Conservation (phyloP, 2,329 filamentous ascomycete genomes). For the Sporothrix pseudoabietina region DNA sequence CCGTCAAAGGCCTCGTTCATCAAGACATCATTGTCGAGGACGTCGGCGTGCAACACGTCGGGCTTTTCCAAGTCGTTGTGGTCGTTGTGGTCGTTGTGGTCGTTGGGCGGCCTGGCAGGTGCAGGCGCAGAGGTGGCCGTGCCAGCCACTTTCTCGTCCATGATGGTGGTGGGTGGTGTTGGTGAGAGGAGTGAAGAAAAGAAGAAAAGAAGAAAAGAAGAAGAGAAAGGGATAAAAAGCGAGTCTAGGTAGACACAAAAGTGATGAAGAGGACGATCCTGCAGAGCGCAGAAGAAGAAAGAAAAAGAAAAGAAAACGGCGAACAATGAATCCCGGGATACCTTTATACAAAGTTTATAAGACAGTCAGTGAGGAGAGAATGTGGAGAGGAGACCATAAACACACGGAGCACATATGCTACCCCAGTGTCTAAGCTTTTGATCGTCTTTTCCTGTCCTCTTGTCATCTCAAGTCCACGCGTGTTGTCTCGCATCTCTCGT, state of each 20-base stretch:
- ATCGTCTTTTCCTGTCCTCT: not conserved
- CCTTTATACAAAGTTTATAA: not conserved
- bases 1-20: constrained; percentile 54
- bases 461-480: too few species aligned
- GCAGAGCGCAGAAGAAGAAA: not conserved
- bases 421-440: not conserved
- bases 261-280: not conserved
- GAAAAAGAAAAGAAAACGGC: not conserved
- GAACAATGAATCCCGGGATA: not conserved
- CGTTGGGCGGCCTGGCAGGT: not conserved
- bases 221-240: not conserved
- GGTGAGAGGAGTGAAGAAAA: not conserved
- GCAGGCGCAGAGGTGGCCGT: not conserved
- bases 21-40: constrained; percentile 53
- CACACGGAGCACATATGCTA: not conserved
- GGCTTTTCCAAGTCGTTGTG: constrained; percentile 34
- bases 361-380: not conserved
- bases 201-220: not conserved
- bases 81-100: not conserved
- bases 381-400: not conserved
- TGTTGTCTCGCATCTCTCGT: not conserved
- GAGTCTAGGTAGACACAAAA: not conserved
- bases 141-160: not conserved
- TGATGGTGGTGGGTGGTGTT: not conserved
- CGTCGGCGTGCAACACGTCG: constrained; percentile 56